phyloP scores from a whole-genome alignment of 2,329 filamentous ascomycete species.

The Ceratocystis colombiana region DNA sequence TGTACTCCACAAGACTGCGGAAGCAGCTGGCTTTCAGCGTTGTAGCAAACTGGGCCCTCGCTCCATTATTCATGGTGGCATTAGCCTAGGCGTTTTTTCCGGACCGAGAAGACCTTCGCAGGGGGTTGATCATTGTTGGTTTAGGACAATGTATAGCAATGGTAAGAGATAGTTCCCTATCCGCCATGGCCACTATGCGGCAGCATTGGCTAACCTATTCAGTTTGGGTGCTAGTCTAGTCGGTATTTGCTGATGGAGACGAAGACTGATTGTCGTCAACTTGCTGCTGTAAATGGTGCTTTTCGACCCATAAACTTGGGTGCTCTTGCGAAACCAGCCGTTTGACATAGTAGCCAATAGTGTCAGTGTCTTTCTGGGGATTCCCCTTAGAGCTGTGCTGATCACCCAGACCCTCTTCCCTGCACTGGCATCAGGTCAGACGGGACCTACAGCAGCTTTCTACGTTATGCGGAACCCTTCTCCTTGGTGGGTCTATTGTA shows the following conservation, averaged over 20 bases:
- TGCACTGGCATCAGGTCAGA: neutral
- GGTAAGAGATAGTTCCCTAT: conserved; percentile 39
- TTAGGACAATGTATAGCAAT: conserved; percentile 82
- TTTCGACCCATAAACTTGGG: conserved; percentile 57
- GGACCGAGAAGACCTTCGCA: conserved; percentile 46
- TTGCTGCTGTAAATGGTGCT: conserved; percentile 65
- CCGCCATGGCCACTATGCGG: too few relatives aligned
- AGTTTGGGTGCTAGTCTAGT: conserved; percentile 56
- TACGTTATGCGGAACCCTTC: conserved; percentile 68
- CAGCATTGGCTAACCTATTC: too few relatives aligned
- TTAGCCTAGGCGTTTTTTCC: conserved; percentile 60
- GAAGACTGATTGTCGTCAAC: conserved; percentile 64
- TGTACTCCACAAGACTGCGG: conserved; percentile 56
- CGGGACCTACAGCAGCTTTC: conserved; percentile 33
- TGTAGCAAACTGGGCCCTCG: conserved; percentile 71
- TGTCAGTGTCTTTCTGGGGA: conserved; percentile 75
- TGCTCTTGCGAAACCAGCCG: conserved; percentile 49
- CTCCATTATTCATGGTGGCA: conserved; percentile 69
- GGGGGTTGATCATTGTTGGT: conserved; percentile 71
- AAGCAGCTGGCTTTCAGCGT: conserved; percentile 69
- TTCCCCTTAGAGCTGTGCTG: conserved; percentile 69
- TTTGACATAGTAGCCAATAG: conserved; percentile 66
- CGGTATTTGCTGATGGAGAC: conserved; percentile 57
- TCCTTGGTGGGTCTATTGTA: conserved; percentile 76
- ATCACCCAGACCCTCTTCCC: conserved; percentile 46